Evolutionary conservation across 768 basidiomycete species (phyloP).

Genomic region (Trametopsis cervina): DNA sequence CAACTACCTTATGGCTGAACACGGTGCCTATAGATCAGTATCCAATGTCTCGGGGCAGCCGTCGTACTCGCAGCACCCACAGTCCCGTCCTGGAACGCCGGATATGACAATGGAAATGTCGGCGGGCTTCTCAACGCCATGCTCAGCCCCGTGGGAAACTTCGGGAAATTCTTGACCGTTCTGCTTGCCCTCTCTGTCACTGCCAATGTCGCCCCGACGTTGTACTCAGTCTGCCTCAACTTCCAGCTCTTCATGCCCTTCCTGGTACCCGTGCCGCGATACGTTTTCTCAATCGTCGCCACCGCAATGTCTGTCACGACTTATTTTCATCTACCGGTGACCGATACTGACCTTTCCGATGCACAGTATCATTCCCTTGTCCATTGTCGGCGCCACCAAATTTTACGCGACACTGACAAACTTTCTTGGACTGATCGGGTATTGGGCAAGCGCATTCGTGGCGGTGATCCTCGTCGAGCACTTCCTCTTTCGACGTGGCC

Average conservation of each 20-base stretch:
- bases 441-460: slow-evolving; percentile 42
- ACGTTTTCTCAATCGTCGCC: slow-evolving; percentile 59
- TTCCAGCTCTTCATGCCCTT: slow-evolving; percentile 63
- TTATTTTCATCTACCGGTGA: neutral
- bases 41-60: slow-evolving; percentile 61
- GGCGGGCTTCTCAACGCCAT: slow-evolving; percentile 62
- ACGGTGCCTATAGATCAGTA: slow-evolving; percentile 24
- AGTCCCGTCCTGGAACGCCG: slow-evolving; percentile 49
- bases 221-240: slow-evolving; percentile 75
- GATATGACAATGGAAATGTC: slow-evolving; percentile 45
- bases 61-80: slow-evolving; percentile 49
- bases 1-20: no score
- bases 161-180: slow-evolving; percentile 67
- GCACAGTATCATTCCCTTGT: slow-evolving; percentile 56
- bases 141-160: slow-evolving; percentile 52
- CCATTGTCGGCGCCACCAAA: slow-evolving; percentile 60
- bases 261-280: slow-evolving; percentile 55
- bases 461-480: slow-evolving; percentile 63
- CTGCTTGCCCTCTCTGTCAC: slow-evolving; percentile 71
- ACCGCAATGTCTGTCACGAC: slow-evolving; percentile 50
- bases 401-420: slow-evolving; percentile 62
- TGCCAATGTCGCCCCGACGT: slow-evolving; percentile 75
- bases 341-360: neutral
- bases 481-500: slow-evolving; percentile 48
- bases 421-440: slow-evolving; percentile 57